Percentiles rank a stretch among this genome's conserved stretches.
phyloP scores from a whole-genome alignment of 2,329 filamentous ascomycete species.

The Botryotinia narcissicola region DNA sequence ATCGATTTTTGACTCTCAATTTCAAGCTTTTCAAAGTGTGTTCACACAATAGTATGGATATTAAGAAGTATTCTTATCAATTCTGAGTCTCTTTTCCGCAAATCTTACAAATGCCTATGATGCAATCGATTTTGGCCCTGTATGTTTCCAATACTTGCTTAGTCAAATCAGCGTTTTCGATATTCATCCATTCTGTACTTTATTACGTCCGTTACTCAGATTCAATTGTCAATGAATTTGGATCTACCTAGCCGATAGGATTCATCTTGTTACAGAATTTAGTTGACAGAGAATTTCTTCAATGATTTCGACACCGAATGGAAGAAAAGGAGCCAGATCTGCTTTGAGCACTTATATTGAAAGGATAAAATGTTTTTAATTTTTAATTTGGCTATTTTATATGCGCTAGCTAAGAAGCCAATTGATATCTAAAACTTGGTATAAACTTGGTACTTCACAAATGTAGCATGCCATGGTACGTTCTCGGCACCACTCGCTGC shows the following conservation, averaged over 20 bases:
- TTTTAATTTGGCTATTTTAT: neutral
- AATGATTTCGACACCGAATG: neutral
- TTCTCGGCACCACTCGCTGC: conserved; percentile 23
- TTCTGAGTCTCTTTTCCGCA: neutral
- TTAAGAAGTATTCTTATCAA: neutral
- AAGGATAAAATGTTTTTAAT: neutral
- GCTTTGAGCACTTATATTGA: neutral
- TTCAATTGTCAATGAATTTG: neutral
- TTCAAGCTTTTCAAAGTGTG: neutral
- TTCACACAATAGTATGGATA: neutral
- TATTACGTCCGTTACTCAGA: neutral
- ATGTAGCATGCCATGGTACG: conserved; percentile 31
- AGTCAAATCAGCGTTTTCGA: neutral
- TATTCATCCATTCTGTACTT: neutral
- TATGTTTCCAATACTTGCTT: neutral
- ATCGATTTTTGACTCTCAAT: neutral
- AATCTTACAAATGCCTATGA: neutral
- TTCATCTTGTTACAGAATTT: neutral
- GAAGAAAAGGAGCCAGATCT: neutral
- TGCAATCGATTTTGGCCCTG: neutral
- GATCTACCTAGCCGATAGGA: neutral
- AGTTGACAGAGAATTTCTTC: neutral
- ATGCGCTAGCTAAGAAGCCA: neutral
- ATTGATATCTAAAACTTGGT: conserved; percentile 28
- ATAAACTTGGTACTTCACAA: conserved; percentile 31